Evolutionary conservation across 176 grass and related monocot genomes (phyloP).

Genomic region (Areca catechu): DNA sequence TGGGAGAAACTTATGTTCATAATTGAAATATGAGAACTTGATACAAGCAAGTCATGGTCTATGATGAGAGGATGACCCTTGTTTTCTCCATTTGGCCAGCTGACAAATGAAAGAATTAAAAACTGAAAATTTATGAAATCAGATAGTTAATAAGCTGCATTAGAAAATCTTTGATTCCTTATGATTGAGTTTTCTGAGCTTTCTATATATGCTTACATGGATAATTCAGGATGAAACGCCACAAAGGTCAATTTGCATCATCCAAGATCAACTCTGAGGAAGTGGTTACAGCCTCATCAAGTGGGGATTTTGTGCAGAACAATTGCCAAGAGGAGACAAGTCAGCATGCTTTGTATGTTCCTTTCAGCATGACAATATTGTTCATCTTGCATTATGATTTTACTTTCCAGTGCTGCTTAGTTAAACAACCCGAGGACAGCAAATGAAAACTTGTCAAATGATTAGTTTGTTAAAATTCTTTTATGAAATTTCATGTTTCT

Average conservation of each 20-base stretch:
- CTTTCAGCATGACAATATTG: background rate
- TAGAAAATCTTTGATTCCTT: too few relatives aligned
- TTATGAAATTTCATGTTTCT: too few relatives aligned
- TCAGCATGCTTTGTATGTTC: slow-evolving; percentile 20
- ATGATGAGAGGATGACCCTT: too few relatives aligned
- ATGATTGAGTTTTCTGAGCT: too few relatives aligned
- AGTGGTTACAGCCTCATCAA: background rate
- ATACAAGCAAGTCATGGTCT: too few relatives aligned
- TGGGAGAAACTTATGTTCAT: too few relatives aligned
- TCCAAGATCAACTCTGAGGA: background rate
- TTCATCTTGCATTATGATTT: background rate
- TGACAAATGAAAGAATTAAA: too few relatives aligned
- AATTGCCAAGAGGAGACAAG: slow-evolving; percentile 1
- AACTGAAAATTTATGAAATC: too few relatives aligned
- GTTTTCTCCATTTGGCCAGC: too few relatives aligned
- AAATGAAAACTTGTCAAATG: background rate
- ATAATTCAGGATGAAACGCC: slow-evolving; percentile 31
- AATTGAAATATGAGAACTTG: too few relatives aligned
- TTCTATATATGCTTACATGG: background rate
- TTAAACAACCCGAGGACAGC: too few relatives aligned
- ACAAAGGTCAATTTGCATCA: slow-evolving; percentile 30
- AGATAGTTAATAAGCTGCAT: too few relatives aligned
- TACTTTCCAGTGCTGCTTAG: background rate
- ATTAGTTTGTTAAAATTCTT: background rate
- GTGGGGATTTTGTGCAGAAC: background rate